A percentile compares a stretch with the other conserved stretches of the same genome.
Conservation (phyloP, 257 asterid genomes). For the Solanum lignicaule region DNA sequence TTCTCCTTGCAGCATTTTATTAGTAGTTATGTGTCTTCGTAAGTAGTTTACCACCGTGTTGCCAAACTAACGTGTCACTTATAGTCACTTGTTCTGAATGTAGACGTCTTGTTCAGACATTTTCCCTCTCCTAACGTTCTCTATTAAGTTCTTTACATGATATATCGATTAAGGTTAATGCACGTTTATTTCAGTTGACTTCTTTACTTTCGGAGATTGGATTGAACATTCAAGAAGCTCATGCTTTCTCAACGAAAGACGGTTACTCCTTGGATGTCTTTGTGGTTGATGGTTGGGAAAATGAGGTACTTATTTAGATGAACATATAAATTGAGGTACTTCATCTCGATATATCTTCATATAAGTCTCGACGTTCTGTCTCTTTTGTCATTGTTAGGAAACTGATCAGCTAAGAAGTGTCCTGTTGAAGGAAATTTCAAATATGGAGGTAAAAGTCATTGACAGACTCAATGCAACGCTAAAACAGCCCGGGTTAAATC, state of each 20-base stretch:
- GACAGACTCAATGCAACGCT: slow-evolving; percentile 11
- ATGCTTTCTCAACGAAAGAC: slow-evolving; percentile 83
- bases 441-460: slow-evolving; percentile 46
- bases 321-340: background rate
- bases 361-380: background rate
- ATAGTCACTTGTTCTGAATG: background rate
- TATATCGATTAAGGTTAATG: background rate
- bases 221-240: slow-evolving; percentile 97
- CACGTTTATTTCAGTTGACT: slow-evolving; percentile 45
- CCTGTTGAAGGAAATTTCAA: slow-evolving; percentile 49
- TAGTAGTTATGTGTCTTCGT: background rate
- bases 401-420: slow-evolving; percentile 43
- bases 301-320: slow-evolving; percentile 35
- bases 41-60: background rate
- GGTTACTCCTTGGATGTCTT: slow-evolving; percentile 92
- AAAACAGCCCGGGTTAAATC: slow-evolving; percentile 27
- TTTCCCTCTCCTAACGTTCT: background rate
- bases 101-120: background rate
- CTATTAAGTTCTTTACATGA: background rate
- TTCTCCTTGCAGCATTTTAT: background rate
- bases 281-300: slow-evolving; percentile 71
- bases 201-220: slow-evolving; percentile 77
- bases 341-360: background rate
- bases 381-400: slow-evolving; percentile 31
- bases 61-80: background rate